These are phyloP conservation scores for Monilinia aucupariae DNA, from an alignment of 2,329 filamentous ascomycete species.

Conservation along the genomic window DNA sequence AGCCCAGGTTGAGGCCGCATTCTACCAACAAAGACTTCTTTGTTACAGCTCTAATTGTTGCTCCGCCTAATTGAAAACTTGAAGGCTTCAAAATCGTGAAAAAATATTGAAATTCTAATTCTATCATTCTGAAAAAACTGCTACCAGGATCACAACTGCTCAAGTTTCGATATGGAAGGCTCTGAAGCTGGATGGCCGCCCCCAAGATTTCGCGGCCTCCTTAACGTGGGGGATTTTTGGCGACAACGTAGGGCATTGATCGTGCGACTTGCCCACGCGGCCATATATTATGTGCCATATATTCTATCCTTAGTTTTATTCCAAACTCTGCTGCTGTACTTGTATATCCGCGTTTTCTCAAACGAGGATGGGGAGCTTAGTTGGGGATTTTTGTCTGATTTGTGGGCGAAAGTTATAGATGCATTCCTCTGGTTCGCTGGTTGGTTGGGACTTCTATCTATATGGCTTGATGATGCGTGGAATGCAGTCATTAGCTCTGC, in stretches of 20 bases:
- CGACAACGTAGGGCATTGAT: background rate
- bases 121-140: background rate
- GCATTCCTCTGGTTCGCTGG: background rate
- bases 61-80: background rate
- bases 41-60: background rate
- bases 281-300: background rate
- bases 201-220: background rate
- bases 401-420: no score
- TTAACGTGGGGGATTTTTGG: background rate
- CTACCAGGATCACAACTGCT: background rate
- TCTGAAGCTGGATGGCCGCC: background rate
- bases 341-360: no score
- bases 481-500: background rate
- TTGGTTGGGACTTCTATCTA: background rate
- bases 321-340: no score
- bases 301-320: no score
- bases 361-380: no score
- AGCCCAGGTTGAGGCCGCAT: background rate
- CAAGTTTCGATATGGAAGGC: background rate
- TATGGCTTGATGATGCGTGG: background rate
- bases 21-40: slow-evolving; percentile 12
- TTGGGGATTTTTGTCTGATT: no score
- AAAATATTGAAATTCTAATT: background rate
- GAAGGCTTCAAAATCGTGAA: background rate
- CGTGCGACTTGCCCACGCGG: background rate